phyloP scores from a whole-genome alignment of 352 stramenopile genomes.

The Phytopythium cucurbitacearum region DNA sequence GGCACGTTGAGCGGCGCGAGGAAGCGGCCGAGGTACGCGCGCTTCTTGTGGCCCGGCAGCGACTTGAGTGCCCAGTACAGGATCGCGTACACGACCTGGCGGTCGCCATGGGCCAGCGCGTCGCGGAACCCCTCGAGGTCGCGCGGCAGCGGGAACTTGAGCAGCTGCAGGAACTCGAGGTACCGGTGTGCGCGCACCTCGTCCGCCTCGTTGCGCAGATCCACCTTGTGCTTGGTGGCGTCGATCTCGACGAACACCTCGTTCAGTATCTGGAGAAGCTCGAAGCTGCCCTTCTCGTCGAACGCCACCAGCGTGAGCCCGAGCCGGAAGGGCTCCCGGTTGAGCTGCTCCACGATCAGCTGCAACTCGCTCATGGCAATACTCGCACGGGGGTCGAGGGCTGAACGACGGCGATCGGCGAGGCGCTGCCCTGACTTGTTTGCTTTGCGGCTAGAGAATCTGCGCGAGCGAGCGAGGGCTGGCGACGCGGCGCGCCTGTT shows the following conservation, averaged over 20 bases:
- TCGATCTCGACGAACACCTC: slow-evolving; percentile 91
- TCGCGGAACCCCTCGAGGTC: slow-evolving; percentile 75
- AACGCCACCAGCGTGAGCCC: slow-evolving; percentile 90
- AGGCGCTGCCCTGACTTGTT: no score
- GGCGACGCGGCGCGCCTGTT: no score
- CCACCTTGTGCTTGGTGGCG: slow-evolving; percentile 67
- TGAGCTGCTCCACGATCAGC: slow-evolving; percentile 92
- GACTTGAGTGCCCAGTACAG: slow-evolving; percentile 91
- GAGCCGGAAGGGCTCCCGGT: slow-evolving; percentile 90
- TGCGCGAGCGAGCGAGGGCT: no score
- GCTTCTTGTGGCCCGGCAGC: slow-evolving; percentile 87
- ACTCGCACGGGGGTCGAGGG: no score
- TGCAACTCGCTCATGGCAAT: slow-evolving; percentile 86
- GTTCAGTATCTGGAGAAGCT: slow-evolving; percentile 93
- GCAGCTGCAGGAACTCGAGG: slow-evolving; percentile 89
- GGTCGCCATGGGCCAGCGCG: slow-evolving; percentile 76
- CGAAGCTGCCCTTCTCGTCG: slow-evolving; percentile 92
- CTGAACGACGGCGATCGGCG: no score
- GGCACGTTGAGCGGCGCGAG: slow-evolving; percentile 91
- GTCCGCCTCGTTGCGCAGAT: slow-evolving; percentile 80
- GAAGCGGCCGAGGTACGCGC: slow-evolving; percentile 92
- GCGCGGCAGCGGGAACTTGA: slow-evolving; percentile 90
- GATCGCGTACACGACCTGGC: slow-evolving; percentile 87
- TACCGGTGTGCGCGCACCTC: slow-evolving; percentile 79
- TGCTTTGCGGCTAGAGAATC: no score